Evolutionary conservation across 2,329 filamentous ascomycete species (phyloP).

Genomic region (Xylaria sp.): DNA sequence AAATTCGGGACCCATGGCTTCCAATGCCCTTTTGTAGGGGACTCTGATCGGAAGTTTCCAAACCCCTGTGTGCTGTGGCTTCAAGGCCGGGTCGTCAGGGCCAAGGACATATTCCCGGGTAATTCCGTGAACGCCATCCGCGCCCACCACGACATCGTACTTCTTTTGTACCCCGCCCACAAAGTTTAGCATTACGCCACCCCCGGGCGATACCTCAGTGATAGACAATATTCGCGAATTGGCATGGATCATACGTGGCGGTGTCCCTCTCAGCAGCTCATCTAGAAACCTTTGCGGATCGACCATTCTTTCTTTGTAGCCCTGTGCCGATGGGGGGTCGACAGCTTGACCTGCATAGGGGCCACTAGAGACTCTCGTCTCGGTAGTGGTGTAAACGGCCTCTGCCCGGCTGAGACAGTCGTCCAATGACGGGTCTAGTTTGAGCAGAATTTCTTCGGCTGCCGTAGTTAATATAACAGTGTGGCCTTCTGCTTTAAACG

Average conservation of each 20-base stretch:
- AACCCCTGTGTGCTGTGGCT: constrained; percentile 41
- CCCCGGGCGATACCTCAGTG: constrained; percentile 30
- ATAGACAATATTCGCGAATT: constrained; percentile 43
- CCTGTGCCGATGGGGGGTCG: constrained; percentile 24
- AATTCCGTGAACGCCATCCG: constrained; percentile 43
- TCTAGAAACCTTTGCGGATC: constrained; percentile 44
- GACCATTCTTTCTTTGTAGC: constrained; percentile 38
- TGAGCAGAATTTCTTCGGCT: constrained; percentile 39
- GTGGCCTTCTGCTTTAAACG: constrained; percentile 42
- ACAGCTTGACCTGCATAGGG: constrained; percentile 39
- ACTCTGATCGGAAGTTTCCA: constrained; percentile 46
- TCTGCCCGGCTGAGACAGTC: constrained; percentile 44
- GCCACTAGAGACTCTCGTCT: constrained; percentile 39
- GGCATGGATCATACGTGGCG: constrained; percentile 43
- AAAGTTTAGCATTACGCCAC: constrained; percentile 41
- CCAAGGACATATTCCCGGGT: constrained; percentile 44
- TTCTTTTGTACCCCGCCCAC: constrained; percentile 44
- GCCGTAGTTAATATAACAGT: constrained; percentile 37
- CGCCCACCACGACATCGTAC: constrained; percentile 47
- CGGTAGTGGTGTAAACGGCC: constrained; percentile 39
- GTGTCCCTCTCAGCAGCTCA: constrained; percentile 42
- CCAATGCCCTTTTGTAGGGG: constrained; percentile 41
- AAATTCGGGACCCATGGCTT: constrained; percentile 43
- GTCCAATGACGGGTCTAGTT: constrained; percentile 43
- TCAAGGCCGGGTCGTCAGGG: constrained; percentile 35